Conservation (phyloP, 2,329 filamentous ascomycete species). For the Calonectria hongkongensis region DNA sequence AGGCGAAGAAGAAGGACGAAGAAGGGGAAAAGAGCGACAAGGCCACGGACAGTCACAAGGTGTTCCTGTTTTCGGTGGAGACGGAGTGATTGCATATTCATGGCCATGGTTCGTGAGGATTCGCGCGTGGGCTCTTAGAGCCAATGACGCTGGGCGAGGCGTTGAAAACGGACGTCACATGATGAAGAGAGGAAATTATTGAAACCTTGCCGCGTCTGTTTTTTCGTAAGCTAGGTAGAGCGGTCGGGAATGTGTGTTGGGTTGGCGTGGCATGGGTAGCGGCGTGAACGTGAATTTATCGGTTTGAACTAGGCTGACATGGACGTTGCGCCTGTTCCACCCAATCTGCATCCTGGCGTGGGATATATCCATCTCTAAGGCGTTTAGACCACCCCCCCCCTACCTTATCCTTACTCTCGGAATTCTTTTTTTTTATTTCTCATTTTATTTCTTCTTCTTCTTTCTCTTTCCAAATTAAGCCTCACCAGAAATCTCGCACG, state of each 20-base stretch:
- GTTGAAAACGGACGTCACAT: constrained; percentile 3
- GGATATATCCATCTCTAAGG: background rate
- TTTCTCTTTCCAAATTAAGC: constrained; percentile 6
- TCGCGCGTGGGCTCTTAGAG: background rate
- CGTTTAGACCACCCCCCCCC: background rate
- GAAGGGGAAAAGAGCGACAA: constrained; percentile 41
- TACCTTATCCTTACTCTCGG: background rate
- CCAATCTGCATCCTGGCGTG: constrained; percentile 22
- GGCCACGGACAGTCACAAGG: constrained; percentile 52
- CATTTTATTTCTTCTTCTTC: background rate
- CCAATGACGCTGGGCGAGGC: constrained; percentile 1
- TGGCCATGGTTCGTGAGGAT: constrained; percentile 2
- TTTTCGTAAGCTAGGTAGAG: constrained; percentile 10
- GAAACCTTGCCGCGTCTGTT: constrained; percentile 20
- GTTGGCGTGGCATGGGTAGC: constrained; percentile 9
- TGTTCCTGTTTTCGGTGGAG: constrained; percentile 61
- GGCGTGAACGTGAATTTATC: constrained; percentile 29
- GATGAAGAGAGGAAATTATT: background rate
- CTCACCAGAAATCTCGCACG: constrained; percentile 17
- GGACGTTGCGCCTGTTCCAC: constrained; percentile 23
- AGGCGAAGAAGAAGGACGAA: constrained; percentile 41
- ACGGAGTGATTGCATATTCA: constrained; percentile 38
- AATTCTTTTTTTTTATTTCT: background rate
- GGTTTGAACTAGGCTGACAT: constrained; percentile 32
- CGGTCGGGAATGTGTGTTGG: background rate